Evolutionary conservation across 768 basidiomycete species (phyloP).

Genomic region (Cyathus striatus): DNA sequence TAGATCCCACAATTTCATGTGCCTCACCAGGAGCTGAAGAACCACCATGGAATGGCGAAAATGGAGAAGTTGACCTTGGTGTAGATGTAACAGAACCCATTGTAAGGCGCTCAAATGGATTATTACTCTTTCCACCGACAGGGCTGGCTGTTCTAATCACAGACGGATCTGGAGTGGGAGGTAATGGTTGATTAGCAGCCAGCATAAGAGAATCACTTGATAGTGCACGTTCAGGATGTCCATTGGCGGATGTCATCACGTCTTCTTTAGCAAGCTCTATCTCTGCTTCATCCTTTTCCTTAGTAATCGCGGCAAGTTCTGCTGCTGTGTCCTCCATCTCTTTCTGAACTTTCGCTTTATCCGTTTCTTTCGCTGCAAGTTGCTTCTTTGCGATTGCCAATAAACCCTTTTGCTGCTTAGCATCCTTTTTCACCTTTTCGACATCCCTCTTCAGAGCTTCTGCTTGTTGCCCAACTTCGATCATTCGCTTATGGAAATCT

Average conservation of each 20-base stretch:
- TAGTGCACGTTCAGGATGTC: constrained; percentile 20
- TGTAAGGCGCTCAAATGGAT: constrained; percentile 80
- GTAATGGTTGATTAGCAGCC: constrained; percentile 71
- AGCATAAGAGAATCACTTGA: constrained; percentile 48
- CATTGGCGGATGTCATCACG: neutral
- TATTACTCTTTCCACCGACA: constrained; percentile 61
- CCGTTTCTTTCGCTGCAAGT: constrained; percentile 75
- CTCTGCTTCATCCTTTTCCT: constrained; percentile 55
- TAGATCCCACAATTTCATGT: too few relatives aligned
- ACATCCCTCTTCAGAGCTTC: constrained; percentile 65
- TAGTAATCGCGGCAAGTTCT: constrained; percentile 45
- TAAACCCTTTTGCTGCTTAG: constrained; percentile 93
- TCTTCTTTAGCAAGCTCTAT: constrained; percentile 31
- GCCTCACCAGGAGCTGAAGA: constrained; percentile 29
- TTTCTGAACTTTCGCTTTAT: constrained; percentile 62
- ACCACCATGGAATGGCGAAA: constrained; percentile 42
- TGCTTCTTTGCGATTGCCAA: constrained; percentile 95
- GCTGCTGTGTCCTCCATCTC: constrained; percentile 65
- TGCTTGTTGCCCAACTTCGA: constrained; percentile 71
- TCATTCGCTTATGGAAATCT: constrained; percentile 79
- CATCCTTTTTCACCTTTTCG: constrained; percentile 90
- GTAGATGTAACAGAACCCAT: constrained; percentile 36
- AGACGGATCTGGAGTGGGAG: constrained; percentile 59
- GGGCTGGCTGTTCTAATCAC: constrained; percentile 39
- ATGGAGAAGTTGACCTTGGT: constrained; percentile 57